These are phyloP conservation scores for Halenospora varia DNA, from an alignment of 495 filamentous ascomycete species.

Conservation along the genomic window DNA sequence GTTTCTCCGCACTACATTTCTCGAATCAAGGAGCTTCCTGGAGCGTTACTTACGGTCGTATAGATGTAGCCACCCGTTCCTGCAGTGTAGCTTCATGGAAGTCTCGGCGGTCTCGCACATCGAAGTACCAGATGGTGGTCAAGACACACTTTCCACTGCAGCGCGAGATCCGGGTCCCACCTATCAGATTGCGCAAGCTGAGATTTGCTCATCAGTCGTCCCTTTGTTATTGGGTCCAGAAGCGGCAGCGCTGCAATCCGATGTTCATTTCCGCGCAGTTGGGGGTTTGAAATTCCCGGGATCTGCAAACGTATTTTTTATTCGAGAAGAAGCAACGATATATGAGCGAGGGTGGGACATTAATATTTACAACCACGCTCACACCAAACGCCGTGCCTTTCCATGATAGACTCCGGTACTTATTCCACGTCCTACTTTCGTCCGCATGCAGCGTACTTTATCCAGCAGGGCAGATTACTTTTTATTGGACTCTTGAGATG, in stretches of 20 bases:
- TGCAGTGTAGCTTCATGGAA: slow-evolving; percentile 23
- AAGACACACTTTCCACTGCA: slow-evolving; percentile 14
- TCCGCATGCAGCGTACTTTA: slow-evolving; percentile 14
- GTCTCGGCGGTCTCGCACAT: slow-evolving; percentile 11
- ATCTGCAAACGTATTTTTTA: slow-evolving; percentile 13
- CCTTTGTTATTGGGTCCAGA: not conserved
- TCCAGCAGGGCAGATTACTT: not conserved
- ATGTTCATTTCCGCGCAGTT: slow-evolving; percentile 13
- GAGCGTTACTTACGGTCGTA: slow-evolving; percentile 5
- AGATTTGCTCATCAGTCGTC: not conserved
- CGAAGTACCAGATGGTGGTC: slow-evolving; percentile 11
- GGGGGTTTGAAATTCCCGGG: slow-evolving; percentile 7
- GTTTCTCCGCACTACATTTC: slow-evolving; percentile 7
- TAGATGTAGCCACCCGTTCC: slow-evolving; percentile 21
- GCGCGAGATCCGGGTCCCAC: slow-evolving; percentile 11
- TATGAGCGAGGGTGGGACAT: not conserved
- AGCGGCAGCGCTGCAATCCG: too few species aligned
- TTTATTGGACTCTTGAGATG: slow-evolving; percentile 15
- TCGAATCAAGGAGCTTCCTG: slow-evolving; percentile 25
- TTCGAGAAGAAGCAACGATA: slow-evolving; percentile 18
- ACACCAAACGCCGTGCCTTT: not conserved
- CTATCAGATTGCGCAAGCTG: slow-evolving; percentile 7
- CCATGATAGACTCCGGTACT: slow-evolving; percentile 4
- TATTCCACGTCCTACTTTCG: slow-evolving; percentile 8
- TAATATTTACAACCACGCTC: not conserved